Conservation (phyloP, 2,329 filamentous ascomycete species). For the Aschersonia sp. region DNA sequence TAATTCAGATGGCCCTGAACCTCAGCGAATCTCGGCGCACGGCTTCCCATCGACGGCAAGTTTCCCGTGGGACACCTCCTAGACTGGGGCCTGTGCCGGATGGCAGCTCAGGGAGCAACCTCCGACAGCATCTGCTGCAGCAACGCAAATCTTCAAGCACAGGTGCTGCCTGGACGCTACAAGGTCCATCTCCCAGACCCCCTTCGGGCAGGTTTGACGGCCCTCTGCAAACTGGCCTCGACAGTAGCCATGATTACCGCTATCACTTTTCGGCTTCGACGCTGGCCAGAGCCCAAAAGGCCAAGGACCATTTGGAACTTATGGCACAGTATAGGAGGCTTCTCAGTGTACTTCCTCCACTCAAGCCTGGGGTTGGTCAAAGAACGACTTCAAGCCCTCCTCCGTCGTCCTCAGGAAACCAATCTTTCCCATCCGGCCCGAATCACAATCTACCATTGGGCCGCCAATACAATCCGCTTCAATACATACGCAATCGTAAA, state of each 20-base stretch:
- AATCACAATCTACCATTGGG: conserved; percentile 31
- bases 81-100: conserved; percentile 37
- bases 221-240: conserved; percentile 33
- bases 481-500: conserved; percentile 83
- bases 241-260: conserved; percentile 23
- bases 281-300: conserved; percentile 67
- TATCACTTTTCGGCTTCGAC: conserved; percentile 69
- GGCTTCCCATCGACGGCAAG: conserved; percentile 40
- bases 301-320: conserved; percentile 72
- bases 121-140: conserved; percentile 57
- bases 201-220: conserved; percentile 26
- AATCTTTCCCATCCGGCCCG: conserved; percentile 13
- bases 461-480: conserved; percentile 76
- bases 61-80: conserved; percentile 34
- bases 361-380: conserved; percentile 34
- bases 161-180: conserved; percentile 41
- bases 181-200: conserved; percentile 23
- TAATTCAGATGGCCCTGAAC: conserved; percentile 83
- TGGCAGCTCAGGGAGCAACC: conserved; percentile 38
- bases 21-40: conserved; percentile 66
- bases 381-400: conserved; percentile 26
- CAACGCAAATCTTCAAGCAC: conserved; percentile 49
- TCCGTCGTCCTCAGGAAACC: conserved; percentile 20
- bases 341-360: conserved; percentile 62
- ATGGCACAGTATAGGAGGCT: conserved; percentile 72